phyloP scores from a whole-genome alignment of 345 rosid species.

The Eucalyptus melliodora region DNA sequence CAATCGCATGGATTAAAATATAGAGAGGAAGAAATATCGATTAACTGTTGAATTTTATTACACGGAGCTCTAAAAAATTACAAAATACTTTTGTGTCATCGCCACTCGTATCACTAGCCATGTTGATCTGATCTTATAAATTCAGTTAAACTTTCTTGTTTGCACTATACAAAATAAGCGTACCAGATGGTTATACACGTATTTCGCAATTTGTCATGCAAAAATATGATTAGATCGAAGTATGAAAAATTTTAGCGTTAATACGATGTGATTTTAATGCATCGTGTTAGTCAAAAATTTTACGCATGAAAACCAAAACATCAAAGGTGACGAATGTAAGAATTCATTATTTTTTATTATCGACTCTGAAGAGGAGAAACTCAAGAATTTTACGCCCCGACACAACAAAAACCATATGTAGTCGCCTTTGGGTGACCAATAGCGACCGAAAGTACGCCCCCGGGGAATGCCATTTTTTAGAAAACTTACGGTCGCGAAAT shows the following conservation, averaged over 20 bases:
- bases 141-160: not conserved
- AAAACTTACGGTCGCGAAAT: not conserved
- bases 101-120: rapidly evolving
- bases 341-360: not conserved
- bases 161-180: not conserved
- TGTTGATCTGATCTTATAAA: rapidly evolving
- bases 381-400: rapidly evolving
- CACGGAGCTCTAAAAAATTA: not conserved
- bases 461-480: not conserved
- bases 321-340: not conserved
- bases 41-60: rapidly evolving
- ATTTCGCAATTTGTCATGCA: not conserved
- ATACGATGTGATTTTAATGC: not conserved
- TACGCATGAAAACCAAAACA: not conserved
- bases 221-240: not conserved
- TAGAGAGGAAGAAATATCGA: rapidly evolving
- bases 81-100: not conserved
- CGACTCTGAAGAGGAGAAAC: not conserved
- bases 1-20: not conserved
- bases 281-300: not conserved
- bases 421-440: not conserved
- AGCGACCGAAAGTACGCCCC: not conserved
- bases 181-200: not conserved
- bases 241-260: not conserved
- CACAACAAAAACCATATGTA: rapidly evolving